Conservation (phyloP, 345 rosid species). For the Citrus unshiu region DNA sequence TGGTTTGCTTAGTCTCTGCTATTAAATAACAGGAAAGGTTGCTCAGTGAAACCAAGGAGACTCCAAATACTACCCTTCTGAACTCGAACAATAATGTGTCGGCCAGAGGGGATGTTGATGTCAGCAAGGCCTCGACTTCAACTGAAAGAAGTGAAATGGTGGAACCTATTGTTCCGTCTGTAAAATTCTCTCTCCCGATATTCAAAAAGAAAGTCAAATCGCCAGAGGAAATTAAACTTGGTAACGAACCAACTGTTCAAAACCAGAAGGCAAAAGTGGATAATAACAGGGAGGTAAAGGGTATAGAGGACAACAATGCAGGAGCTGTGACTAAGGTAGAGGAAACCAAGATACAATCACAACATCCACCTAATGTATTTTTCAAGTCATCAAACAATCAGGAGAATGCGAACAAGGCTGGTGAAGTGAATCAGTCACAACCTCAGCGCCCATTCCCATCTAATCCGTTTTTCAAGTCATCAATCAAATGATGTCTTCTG, state of each 20-base stretch:
- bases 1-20: conserved; percentile 9
- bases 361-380: conserved; percentile 17
- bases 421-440: conserved; percentile 19
- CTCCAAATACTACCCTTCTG: conserved; percentile 8
- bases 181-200: conserved; percentile 43
- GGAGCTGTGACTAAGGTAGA: conserved; percentile 9
- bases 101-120: conserved; percentile 20
- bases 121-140: conserved; percentile 20
- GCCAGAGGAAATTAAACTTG: conserved; percentile 26
- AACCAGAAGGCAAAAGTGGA: conserved; percentile 16
- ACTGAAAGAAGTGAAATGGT: conserved; percentile 30
- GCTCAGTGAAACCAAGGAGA: conserved; percentile 46
- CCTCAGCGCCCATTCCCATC: conserved; percentile 39
- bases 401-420: conserved; percentile 22
- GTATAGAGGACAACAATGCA: conserved; percentile 3
- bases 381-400: conserved; percentile 23
- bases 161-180: conserved; percentile 26
- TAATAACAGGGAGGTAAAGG: conserved; percentile 17
- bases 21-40: conserved; percentile 59
- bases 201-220: conserved; percentile 42
- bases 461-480: conserved; percentile 51
- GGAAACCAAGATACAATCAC: conserved; percentile 12
- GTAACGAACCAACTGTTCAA: conserved; percentile 29
- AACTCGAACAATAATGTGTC: conserved; percentile 12
- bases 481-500: conserved; percentile 27